A percentile compares a stretch with the other conserved stretches of the same genome.
Evolutionary conservation across 1,284 basidiomycete genomes (phyloP).

Genomic region (Pulveroboletus sp.): DNA sequence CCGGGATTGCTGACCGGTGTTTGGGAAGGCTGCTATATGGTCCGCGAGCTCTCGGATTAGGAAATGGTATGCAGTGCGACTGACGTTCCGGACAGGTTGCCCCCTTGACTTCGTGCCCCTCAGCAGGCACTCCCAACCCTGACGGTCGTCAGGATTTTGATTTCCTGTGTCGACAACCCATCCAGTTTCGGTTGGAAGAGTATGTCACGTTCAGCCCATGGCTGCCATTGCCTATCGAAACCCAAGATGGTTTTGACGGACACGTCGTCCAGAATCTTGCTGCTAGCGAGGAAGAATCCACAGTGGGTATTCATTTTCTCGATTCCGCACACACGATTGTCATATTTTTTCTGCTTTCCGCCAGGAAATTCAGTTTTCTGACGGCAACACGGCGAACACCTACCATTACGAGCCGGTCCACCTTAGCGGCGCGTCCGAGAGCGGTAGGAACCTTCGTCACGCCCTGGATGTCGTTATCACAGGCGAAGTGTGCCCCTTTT

Average conservation of each 20-base stretch:
- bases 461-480: conserved; percentile 40
- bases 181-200: conserved; percentile 38
- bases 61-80: conserved; percentile 10
- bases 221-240: conserved; percentile 33
- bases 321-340: conserved; percentile 24
- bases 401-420: conserved; percentile 38
- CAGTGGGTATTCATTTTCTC: conserved; percentile 23
- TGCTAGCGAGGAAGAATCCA: conserved; percentile 27
- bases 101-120: conserved; percentile 22
- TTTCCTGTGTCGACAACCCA: conserved; percentile 38
- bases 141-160: conserved; percentile 30
- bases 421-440: conserved; percentile 31
- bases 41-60: conserved; percentile 33
- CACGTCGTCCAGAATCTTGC: conserved; percentile 25
- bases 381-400: conserved; percentile 29
- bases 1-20: conserved; percentile 50
- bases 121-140: conserved; percentile 8
- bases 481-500: conserved; percentile 33
- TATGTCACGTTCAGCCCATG: conserved; percentile 35
- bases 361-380: conserved; percentile 32
- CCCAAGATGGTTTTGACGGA: conserved; percentile 29
- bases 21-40: conserved; percentile 62
- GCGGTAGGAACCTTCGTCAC: conserved; percentile 30
- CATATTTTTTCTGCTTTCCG: conserved; percentile 20
- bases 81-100: conserved; percentile 34